Evolutionary conservation across 352 stramenopile genomes (phyloP).

Genomic region (Phytopythium chamaehyphon): DNA sequence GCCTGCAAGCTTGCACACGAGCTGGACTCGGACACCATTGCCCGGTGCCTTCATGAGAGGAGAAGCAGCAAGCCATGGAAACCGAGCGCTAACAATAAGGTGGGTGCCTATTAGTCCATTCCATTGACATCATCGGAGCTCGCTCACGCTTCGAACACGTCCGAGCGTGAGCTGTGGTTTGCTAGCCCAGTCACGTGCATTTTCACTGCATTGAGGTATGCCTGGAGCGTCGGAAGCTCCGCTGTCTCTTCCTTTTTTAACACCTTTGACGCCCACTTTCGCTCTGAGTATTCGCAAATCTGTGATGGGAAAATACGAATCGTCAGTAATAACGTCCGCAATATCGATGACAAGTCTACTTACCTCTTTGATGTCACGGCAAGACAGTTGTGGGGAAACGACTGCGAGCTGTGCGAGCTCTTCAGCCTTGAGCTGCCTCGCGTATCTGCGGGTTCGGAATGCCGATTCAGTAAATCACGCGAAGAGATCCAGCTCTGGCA

Average conservation of each 20-base stretch:
- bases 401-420: conserved; percentile 76
- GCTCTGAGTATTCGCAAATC: conserved; percentile 92
- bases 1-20: too few relatives aligned
- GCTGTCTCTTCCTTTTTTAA: conserved; percentile 80
- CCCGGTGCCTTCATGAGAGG: too few relatives aligned
- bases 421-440: conserved; percentile 81
- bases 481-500: not conserved
- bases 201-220: conserved; percentile 79
- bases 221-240: conserved; percentile 58
- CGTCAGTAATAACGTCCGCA: not conserved
- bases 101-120: too few relatives aligned
- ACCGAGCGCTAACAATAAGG: too few relatives aligned
- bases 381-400: conserved; percentile 85
- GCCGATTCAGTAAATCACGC: not conserved
- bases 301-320: conserved; percentile 11
- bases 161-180: conserved; percentile 24
- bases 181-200: conserved; percentile 49
- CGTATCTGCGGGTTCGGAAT: conserved; percentile 54
- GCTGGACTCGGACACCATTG: too few relatives aligned
- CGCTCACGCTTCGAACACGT: conserved; percentile 52
- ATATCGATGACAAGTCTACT: not conserved
- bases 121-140: too few relatives aligned
- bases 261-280: conserved; percentile 90
- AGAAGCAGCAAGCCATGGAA: too few relatives aligned
- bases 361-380: conserved; percentile 93